A percentile compares a stretch with the other conserved stretches of the same genome.
Evolutionary conservation across 2,329 filamentous ascomycete species (phyloP).

Genomic region (Paracamarosporium sp.): DNA sequence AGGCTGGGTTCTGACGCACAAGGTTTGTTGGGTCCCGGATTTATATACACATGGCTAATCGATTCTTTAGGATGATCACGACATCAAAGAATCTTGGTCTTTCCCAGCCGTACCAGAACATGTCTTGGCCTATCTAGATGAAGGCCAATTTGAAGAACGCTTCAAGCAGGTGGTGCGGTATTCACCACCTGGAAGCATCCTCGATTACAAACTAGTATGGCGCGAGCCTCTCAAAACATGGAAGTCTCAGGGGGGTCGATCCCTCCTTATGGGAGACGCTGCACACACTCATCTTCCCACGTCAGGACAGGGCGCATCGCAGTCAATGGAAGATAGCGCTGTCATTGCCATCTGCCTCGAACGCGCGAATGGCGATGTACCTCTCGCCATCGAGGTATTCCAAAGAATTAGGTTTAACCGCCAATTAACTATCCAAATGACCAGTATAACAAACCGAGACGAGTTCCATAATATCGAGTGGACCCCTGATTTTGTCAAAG

Average conservation of each 20-base stretch:
- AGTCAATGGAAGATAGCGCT: conserved; percentile 57
- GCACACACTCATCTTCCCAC: conserved; percentile 61
- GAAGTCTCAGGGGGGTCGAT: conserved; percentile 54
- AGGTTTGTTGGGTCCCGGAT: conserved; percentile 11
- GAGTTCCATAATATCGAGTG: no score
- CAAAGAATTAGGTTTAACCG: no score
- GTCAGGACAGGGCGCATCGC: conserved; percentile 58
- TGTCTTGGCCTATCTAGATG: no score
- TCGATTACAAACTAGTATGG: conserved; percentile 62
- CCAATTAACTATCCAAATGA: no score
- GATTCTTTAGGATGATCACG: conserved; percentile 37
- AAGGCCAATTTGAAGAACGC: neutral
- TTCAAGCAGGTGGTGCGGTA: no score
- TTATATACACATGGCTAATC: neutral
- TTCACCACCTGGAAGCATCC: conserved; percentile 34
- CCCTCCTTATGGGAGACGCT: conserved; percentile 58
- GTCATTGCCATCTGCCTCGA: conserved; percentile 25
- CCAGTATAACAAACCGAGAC: no score
- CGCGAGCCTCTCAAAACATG: conserved; percentile 59
- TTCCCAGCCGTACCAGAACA: conserved; percentile 2
- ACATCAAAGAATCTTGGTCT: conserved; percentile 32
- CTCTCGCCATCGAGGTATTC: no score
- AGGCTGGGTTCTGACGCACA: conserved; percentile 36
- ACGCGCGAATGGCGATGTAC: conserved; percentile 27
- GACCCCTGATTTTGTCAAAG: no score